Percentiles rank a stretch among this genome's conserved stretches.
Evolutionary conservation across 140 eudicot genomes (phyloP).

Genomic region (Cichorium intybus): DNA sequence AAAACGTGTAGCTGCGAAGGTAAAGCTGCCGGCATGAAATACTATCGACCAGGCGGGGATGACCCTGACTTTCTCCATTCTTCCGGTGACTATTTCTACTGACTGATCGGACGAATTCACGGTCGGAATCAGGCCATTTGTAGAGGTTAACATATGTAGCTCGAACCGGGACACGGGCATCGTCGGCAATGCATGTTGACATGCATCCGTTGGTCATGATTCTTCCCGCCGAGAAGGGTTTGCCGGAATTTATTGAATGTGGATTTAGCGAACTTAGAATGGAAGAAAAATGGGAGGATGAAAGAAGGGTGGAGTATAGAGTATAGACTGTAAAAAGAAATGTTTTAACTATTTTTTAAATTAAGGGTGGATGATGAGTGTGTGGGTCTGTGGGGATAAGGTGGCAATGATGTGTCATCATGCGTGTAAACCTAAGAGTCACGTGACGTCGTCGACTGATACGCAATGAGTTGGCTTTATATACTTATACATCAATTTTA

Average conservation of each 20-base stretch:
- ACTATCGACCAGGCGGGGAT: slow-evolving; percentile 58
- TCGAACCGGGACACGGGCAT: slow-evolving; percentile 56
- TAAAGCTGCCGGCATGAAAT: slow-evolving; percentile 76
- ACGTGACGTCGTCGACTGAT: slow-evolving; percentile 12
- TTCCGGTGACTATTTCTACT: slow-evolving; percentile 35
- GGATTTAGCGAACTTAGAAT: slow-evolving; percentile 23
- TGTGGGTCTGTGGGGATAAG: slow-evolving; percentile 31
- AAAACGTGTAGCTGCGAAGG: slow-evolving; percentile 77
- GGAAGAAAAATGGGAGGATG: slow-evolving; percentile 19
- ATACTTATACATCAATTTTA: too few relatives aligned
- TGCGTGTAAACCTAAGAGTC: slow-evolving; percentile 14
- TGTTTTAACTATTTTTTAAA: too few relatives aligned
- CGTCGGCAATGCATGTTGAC: slow-evolving; percentile 53
- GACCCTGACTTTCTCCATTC: slow-evolving; percentile 13
- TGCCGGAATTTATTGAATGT: background rate
- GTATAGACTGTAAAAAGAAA: slow-evolving; percentile 12
- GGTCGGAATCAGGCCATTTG: slow-evolving; percentile 86
- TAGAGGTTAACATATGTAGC: slow-evolving; percentile 79
- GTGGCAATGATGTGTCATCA: slow-evolving; percentile 39
- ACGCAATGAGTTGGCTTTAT: slow-evolving; percentile 8
- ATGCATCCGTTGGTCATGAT: slow-evolving; percentile 60
- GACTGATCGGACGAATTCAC: slow-evolving; percentile 56
- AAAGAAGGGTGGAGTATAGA: slow-evolving; percentile 24
- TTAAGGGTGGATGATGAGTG: slow-evolving; percentile 26
- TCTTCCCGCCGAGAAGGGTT: slow-evolving; percentile 3